phyloP scores from a whole-genome alignment of 306 rosid species.

The Luffa acutangula region DNA sequence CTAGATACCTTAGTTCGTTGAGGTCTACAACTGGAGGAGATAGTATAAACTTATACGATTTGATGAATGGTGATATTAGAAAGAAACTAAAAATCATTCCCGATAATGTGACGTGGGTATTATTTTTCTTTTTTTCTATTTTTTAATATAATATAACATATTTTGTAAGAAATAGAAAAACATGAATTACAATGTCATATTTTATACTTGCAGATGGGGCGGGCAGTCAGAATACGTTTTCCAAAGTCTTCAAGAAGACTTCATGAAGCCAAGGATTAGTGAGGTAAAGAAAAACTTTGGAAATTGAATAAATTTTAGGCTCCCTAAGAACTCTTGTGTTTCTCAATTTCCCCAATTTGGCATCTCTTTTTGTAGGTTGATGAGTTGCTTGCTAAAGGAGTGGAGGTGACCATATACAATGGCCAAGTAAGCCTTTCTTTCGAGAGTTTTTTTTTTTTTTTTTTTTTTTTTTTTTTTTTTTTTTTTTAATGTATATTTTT shows the following conservation, averaged over 20 bases:
- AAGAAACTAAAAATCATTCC: constrained; percentile 72
- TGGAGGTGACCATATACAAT: constrained; percentile 73
- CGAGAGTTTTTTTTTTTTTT: background rate
- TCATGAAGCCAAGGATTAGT: constrained; percentile 78
- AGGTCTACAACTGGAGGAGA: constrained; percentile 35
- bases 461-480: background rate
- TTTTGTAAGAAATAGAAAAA: background rate
- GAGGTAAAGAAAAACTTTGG: constrained; percentile 34
- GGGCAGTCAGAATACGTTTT: constrained; percentile 43
- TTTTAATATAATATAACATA: background rate
- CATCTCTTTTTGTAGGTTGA: constrained; percentile 40
- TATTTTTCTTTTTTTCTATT: background rate
- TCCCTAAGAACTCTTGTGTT: background rate
- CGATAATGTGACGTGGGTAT: constrained; percentile 30
- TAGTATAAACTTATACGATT: constrained; percentile 12
- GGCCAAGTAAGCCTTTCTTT: constrained; percentile 54
- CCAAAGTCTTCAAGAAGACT: constrained; percentile 33
- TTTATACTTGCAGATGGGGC: constrained; percentile 48
- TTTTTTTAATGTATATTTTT: background rate
- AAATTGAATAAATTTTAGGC: background rate
- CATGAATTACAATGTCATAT: background rate
- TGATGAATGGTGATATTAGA: constrained; percentile 64
- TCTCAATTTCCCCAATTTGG: background rate
- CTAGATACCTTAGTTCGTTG: constrained; percentile 48
- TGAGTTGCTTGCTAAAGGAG: constrained; percentile 69